Evolutionary conservation across 352 stramenopile species (phyloP).

Genomic region (Phytophthora fragariaefolia): DNA sequence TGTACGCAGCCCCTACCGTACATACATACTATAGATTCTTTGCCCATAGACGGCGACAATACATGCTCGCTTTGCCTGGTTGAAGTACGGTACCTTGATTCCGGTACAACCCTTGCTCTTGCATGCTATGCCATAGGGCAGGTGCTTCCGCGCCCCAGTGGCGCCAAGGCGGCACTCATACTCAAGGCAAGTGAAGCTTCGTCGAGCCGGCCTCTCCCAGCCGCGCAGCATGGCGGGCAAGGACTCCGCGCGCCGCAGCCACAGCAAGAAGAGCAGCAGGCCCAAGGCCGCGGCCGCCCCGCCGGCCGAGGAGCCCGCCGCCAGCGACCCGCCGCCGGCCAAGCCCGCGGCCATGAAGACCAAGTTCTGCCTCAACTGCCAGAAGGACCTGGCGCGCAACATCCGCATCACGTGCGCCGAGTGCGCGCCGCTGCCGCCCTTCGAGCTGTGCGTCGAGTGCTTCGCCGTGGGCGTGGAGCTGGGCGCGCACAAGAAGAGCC

Average conservation of each 20-base stretch:
- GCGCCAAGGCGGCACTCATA: conserved; percentile 31
- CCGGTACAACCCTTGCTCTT: background rate
- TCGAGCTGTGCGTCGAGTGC: conserved; percentile 95
- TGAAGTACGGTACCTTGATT: conserved; percentile 5
- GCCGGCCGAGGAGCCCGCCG: background rate
- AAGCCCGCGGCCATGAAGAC: conserved; percentile 55
- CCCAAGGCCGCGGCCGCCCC: background rate
- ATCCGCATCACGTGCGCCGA: conserved; percentile 88
- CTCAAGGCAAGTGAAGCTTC: conserved; percentile 33
- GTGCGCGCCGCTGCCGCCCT: conserved; percentile 54
- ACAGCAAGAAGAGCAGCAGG: conserved; percentile 47
- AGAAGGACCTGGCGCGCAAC: conserved; percentile 85
- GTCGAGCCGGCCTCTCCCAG: conserved; percentile 9
- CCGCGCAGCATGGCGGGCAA: conserved; percentile 30
- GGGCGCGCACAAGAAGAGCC: conserved; percentile 81
- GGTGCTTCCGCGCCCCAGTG: conserved; percentile 27
- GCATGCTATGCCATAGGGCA: background rate
- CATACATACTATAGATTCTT: too few species aligned
- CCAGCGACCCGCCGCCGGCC: conserved; percentile 27
- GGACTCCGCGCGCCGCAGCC: conserved; percentile 27
- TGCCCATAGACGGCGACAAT: background rate
- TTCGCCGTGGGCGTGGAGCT: conserved; percentile 89
- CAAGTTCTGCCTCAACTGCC: conserved; percentile 88
- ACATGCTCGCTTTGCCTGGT: background rate
- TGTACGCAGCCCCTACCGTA: too few species aligned